A percentile compares a stretch with the other conserved stretches of the same genome.
Evolutionary conservation across 371 early-diverging fungal genomes (phyloP).

Genomic region (Saksenaea vasiformis): DNA sequence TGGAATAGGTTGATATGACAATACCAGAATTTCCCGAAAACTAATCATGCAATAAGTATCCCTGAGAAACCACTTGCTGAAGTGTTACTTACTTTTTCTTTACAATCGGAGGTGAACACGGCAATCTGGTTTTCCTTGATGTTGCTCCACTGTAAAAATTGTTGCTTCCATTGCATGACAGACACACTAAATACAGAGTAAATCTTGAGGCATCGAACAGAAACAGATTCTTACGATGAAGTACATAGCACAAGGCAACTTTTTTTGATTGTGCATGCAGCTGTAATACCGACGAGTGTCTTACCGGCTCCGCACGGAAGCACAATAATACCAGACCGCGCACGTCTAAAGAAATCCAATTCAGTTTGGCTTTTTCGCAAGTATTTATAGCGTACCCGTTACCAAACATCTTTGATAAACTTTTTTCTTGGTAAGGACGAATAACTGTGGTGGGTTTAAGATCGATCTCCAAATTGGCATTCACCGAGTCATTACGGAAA

Average conservation of each 20-base stretch:
- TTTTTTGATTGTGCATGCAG: slow-evolving; percentile 98
- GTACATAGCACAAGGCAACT: slow-evolving; percentile 97
- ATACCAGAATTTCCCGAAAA: slow-evolving; percentile 90
- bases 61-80: slow-evolving; percentile 7
- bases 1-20: slow-evolving; percentile 97
- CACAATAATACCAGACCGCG: slow-evolving; percentile 98
- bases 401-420: slow-evolving; percentile 99
- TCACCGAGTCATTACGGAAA: slow-evolving; percentile 90
- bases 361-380: slow-evolving; percentile 6
- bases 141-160: slow-evolving; percentile 96
- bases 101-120: slow-evolving; percentile 95
- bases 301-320: slow-evolving; percentile 99
- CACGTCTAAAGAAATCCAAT: slow-evolving; percentile 63
- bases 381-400: slow-evolving; percentile 59
- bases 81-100: slow-evolving; percentile 72
- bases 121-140: slow-evolving; percentile 93
- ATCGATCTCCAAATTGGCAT: slow-evolving; percentile 92
- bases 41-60: slow-evolving; percentile 13
- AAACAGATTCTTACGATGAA: slow-evolving; percentile 60
- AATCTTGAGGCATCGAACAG: background rate
- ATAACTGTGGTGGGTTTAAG: slow-evolving; percentile 96
- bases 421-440: slow-evolving; percentile 98
- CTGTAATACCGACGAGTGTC: slow-evolving; percentile 99
- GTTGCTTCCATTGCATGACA: slow-evolving; percentile 99
- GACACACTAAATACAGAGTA: slow-evolving; percentile 68